Evolutionary conservation across 345 rosid species (phyloP), one percentile per base, ranked within the genome.

Genomic region (Moricandia moricandioides): DNA sequence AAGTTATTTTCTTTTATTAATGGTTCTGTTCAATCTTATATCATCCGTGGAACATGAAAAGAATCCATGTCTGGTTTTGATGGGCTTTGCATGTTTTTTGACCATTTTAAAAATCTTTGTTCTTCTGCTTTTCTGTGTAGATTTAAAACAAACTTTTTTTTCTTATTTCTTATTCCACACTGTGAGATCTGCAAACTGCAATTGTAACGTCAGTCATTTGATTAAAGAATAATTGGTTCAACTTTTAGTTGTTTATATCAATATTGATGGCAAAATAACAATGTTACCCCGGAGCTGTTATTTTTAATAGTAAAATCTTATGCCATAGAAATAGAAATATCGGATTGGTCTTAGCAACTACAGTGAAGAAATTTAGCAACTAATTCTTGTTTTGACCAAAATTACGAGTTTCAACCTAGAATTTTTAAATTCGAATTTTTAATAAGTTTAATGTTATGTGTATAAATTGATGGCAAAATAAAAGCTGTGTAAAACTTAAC

Each of bases 141-240:
- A 52, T 37, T 78, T 45, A 33, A 67, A 40, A 66, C 49, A 49
- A 71, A 27, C 29, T 24, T 67, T 78, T 71, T 65, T 71, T 78
- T n/a, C n/a, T n/a, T n/a, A n/a, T n/a, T 78, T 72, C 81, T 78
- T 72, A 67, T 72, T 78, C 77, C 58, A 56, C 78, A 65, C 64
- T 18, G 31, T 52, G 71, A 72, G 78, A 78, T 78, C 73, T 78
- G 78, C 52, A 67, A n/a, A 67, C 73, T 78, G 78, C 52, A 67
- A 67, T 21, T 78, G 59, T 67, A 72, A 72, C 73, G 67, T 49
- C 73, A 47, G 52, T 61, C 68, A 52, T 63, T 71, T 58, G 8
- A 57, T 65, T 71, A 49, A 49, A 65, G 18, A 71, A 57, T 57
- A n/a, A n/a, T 5, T 70, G 13, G 49, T 65, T 57, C 45, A 35